phyloP scores from a whole-genome alignment of 495 filamentous ascomycete species.

The Pseudoneurospora amorphoporcata region DNA sequence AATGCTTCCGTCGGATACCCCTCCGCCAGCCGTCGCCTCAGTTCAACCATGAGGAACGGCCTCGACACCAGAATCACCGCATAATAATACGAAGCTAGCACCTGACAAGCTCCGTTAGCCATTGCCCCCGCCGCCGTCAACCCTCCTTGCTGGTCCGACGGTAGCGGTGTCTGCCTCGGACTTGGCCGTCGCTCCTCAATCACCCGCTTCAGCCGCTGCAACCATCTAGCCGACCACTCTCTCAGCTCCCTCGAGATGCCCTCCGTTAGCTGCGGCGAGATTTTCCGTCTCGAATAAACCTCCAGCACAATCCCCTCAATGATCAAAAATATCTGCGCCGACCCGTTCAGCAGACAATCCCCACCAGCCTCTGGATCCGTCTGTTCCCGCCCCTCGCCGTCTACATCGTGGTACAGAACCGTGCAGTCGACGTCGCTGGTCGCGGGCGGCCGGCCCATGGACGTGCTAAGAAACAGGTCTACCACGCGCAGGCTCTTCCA shows the following conservation, averaged over 20 bases:
- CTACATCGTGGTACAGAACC: constrained; percentile 24
- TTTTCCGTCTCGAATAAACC: constrained; percentile 36
- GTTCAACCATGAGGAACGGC: constrained; percentile 38
- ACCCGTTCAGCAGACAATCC: constrained; percentile 27
- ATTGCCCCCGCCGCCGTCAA: not conserved
- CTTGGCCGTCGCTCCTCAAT: constrained; percentile 7
- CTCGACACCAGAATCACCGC: constrained; percentile 36
- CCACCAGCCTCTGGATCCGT: constrained; percentile 2
- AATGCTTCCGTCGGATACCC: constrained; percentile 1
- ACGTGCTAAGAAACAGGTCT: constrained; percentile 50
- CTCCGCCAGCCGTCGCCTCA: constrained; percentile 28
- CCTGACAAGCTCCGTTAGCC: constrained; percentile 31
- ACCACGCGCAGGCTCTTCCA: constrained; percentile 54
- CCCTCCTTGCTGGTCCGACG: constrained; percentile 1
- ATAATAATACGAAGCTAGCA: constrained; percentile 35
- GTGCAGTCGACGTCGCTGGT: constrained; percentile 50
- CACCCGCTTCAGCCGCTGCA: constrained; percentile 23
- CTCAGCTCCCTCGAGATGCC: constrained; percentile 35
- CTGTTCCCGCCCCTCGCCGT: constrained; percentile 20
- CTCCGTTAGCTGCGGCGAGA: constrained; percentile 34
- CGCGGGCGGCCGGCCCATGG: constrained; percentile 49
- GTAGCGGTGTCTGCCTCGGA: not conserved
- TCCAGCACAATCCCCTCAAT: constrained; percentile 32
- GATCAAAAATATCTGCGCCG: constrained; percentile 32
- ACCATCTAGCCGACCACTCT: constrained; percentile 34